These are phyloP conservation scores for Paracamarosporium sp. DNA, from an alignment of 2,329 filamentous ascomycete genomes.

Conservation along the genomic window DNA sequence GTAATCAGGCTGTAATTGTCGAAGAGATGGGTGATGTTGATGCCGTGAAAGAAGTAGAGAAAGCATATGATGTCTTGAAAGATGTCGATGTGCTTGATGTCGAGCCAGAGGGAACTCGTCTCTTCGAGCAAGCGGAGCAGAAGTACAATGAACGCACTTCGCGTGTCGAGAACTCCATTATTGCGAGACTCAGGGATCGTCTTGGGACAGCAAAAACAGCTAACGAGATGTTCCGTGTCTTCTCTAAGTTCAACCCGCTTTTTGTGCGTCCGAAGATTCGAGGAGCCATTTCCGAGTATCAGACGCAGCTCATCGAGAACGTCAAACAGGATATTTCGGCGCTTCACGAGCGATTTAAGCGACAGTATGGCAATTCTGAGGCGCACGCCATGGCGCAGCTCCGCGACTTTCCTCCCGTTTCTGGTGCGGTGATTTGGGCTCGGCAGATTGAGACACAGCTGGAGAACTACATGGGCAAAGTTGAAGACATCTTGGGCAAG, in stretches of 20 bases:
- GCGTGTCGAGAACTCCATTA: conserved; percentile 98
- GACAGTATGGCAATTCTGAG: conserved; percentile 97
- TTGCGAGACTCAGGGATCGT: conserved; percentile 88
- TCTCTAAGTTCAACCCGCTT: conserved; percentile 98
- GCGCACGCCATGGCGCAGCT: conserved; percentile 98
- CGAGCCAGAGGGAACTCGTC: conserved; percentile 83
- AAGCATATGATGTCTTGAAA: conserved; percentile 92
- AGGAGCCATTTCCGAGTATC: conserved; percentile 96
- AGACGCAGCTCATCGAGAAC: conserved; percentile 96
- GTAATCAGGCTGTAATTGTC: conserved; percentile 67
- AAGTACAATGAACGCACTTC: conserved; percentile 97
- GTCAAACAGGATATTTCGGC: conserved; percentile 95
- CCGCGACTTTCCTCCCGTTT: conserved; percentile 92
- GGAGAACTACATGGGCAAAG: conserved; percentile 96
- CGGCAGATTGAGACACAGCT: conserved; percentile 96
- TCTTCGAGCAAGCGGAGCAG: conserved; percentile 93
- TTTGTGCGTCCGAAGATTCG: conserved; percentile 99
- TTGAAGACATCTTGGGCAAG: conserved; percentile 94
- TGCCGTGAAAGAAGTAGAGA: conserved; percentile 92
- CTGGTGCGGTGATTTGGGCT: conserved; percentile 96
- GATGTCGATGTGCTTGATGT: conserved; percentile 96
- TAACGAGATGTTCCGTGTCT: conserved; percentile 99
- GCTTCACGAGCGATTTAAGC: conserved; percentile 96
- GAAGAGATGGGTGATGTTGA: conserved; percentile 98
- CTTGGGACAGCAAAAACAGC: conserved; percentile 95